Evolutionary conservation across 2,329 filamentous ascomycete genomes (phyloP).

Genomic region (Pyricularia sp.): DNA sequence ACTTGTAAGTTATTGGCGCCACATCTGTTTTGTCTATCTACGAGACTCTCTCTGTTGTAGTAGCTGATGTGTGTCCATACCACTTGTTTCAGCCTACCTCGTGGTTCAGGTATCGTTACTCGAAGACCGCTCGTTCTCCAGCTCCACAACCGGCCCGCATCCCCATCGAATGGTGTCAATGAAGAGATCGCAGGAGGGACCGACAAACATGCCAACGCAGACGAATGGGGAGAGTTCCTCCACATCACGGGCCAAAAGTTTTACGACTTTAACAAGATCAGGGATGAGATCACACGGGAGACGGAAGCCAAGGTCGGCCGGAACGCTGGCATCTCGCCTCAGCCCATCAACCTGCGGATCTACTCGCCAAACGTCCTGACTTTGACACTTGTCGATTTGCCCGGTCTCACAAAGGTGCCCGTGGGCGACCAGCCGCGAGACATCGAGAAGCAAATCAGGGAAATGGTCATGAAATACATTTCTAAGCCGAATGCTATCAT

Average conservation of each 20-base stretch:
- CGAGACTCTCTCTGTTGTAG: not conserved
- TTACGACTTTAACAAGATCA: slow-evolving; percentile 88
- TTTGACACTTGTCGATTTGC: slow-evolving; percentile 88
- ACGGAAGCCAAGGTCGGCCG: slow-evolving; percentile 53
- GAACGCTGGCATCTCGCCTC: slow-evolving; percentile 96
- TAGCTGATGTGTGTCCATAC: not conserved
- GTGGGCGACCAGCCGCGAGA: slow-evolving; percentile 96
- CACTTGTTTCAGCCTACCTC: slow-evolving; percentile 61
- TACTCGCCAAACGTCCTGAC: slow-evolving; percentile 96
- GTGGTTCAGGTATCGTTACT: slow-evolving; percentile 95
- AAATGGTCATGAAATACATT: slow-evolving; percentile 94
- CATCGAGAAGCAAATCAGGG: slow-evolving; percentile 96
- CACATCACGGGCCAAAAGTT: slow-evolving; percentile 90
- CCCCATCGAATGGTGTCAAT: slow-evolving; percentile 59
- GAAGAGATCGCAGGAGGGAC: slow-evolving; percentile 51
- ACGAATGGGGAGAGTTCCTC: slow-evolving; percentile 98
- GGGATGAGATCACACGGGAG: slow-evolving; percentile 90
- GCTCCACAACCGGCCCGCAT: slow-evolving; percentile 77
- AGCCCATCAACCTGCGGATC: slow-evolving; percentile 96
- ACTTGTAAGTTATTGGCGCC: slow-evolving; percentile 62
- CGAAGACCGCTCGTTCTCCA: slow-evolving; percentile 91
- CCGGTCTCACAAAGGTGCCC: slow-evolving; percentile 92
- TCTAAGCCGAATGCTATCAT: slow-evolving; percentile 98
- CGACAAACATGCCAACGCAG: slow-evolving; percentile 79
- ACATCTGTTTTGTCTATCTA: slow-evolving; percentile 2